Percentiles rank a stretch among this genome's conserved stretches.
Conservation (phyloP, 2,329 filamentous ascomycete genomes). For the Setomelanomma holmii region DNA sequence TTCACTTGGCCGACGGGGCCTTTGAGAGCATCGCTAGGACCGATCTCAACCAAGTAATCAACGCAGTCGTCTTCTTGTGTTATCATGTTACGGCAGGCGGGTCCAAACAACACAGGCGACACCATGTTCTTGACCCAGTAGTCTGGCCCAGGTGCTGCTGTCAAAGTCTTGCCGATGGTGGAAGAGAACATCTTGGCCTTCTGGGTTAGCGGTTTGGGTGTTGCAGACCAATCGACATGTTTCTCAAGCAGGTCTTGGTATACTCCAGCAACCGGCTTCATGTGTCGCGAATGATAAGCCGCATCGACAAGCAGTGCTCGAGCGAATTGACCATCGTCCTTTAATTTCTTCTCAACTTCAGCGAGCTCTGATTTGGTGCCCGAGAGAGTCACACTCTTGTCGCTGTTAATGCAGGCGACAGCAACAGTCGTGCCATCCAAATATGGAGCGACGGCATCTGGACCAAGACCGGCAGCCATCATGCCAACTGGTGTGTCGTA, state of each 20-base stretch:
- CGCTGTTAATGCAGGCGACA: slow-evolving; percentile 32
- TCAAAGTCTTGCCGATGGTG: slow-evolving; percentile 1
- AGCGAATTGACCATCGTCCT: slow-evolving; percentile 7
- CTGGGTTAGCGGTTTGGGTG: no score
- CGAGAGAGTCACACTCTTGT: slow-evolving; percentile 28
- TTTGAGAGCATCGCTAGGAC: slow-evolving; percentile 11
- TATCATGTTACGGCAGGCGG: neutral
- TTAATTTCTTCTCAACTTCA: slow-evolving; percentile 9
- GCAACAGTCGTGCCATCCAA: slow-evolving; percentile 15
- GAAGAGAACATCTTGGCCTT: no score
- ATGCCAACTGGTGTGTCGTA: slow-evolving; percentile 28
- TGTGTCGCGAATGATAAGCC: slow-evolving; percentile 51
- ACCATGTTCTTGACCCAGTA: slow-evolving; percentile 22
- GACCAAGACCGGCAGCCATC: slow-evolving; percentile 29
- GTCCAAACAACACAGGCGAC: slow-evolving; percentile 14
- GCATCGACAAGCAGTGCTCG: slow-evolving; percentile 35
- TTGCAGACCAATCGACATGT: neutral
- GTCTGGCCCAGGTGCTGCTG: neutral
- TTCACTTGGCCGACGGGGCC: slow-evolving; percentile 12
- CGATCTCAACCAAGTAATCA: slow-evolving; percentile 14
- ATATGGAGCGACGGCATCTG: neutral
- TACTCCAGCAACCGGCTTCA: slow-evolving; percentile 11
- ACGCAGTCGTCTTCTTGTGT: neutral
- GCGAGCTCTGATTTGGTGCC: slow-evolving; percentile 38
- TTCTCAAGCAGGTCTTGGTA: slow-evolving; percentile 12